Percentiles rank a stretch among this genome's conserved stretches.
phyloP scores from a whole-genome alignment of 2,329 filamentous ascomycete genomes.

The Fusarium sp. region DNA sequence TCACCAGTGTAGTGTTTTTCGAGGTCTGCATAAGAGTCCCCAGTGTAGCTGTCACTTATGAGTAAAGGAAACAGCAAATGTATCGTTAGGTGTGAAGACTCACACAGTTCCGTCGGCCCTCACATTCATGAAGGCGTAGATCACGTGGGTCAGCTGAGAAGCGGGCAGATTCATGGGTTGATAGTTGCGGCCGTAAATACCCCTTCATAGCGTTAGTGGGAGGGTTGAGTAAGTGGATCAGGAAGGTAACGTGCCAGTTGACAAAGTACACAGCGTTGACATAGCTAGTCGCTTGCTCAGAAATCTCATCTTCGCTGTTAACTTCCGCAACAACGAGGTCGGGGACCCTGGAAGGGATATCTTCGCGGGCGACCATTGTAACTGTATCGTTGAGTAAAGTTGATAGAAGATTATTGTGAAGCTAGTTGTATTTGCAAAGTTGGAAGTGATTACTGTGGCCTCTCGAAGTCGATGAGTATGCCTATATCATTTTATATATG shows the following conservation, averaged over 20 bases:
- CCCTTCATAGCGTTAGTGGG: conserved; percentile 56
- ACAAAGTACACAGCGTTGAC: conserved; percentile 34
- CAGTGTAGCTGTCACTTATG: conserved; percentile 18
- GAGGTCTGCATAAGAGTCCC: conserved; percentile 36
- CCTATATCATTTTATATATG: background rate
- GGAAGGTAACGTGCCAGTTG: conserved; percentile 24
- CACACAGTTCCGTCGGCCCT: conserved; percentile 76
- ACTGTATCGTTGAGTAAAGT: background rate
- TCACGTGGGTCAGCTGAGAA: conserved; percentile 77
- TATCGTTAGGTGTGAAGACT: conserved; percentile 28
- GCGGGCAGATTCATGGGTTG: conserved; percentile 77
- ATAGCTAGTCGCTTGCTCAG: conserved; percentile 4
- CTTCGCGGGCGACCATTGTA: conserved; percentile 25
- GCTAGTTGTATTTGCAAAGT: background rate
- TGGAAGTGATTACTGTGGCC: background rate
- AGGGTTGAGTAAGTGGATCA: accelerated
- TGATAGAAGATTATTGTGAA: background rate
- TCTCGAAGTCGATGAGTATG: background rate
- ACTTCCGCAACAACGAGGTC: conserved; percentile 19
- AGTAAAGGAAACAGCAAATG: accelerated
- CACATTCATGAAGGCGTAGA: conserved; percentile 86
- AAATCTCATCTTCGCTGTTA: background rate
- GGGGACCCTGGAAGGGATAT: conserved; percentile 17
- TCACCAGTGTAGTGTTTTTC: conserved; percentile 38
- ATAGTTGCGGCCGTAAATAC: conserved; percentile 80